A percentile compares a stretch with the other conserved stretches of the same genome.
phyloP scores from a whole-genome alignment of 495 filamentous ascomycete species.

The Aspergillus asperescens region DNA sequence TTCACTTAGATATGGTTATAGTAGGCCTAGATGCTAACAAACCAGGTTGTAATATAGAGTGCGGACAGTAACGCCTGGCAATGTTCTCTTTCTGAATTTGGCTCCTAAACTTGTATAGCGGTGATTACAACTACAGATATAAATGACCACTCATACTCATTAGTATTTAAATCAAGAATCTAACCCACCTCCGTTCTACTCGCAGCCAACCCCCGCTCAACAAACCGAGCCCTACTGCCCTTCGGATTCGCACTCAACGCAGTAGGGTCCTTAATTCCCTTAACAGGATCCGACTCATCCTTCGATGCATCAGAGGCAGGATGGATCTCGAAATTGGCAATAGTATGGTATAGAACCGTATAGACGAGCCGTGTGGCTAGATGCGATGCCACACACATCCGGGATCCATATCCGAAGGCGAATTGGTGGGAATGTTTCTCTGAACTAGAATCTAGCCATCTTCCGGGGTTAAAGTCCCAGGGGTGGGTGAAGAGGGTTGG shows the following conservation, averaged over 20 bases:
- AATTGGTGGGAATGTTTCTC: not conserved
- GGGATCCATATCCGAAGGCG: slow-evolving; percentile 4
- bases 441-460: not conserved
- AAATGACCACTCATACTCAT: too few species aligned
- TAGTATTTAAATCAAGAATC: too few species aligned
- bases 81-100: too few species aligned
- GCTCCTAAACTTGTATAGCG: too few species aligned
- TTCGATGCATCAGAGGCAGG: not conserved
- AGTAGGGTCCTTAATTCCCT: not conserved
- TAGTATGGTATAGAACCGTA: not conserved
- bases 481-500: not conserved
- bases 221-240: not conserved
- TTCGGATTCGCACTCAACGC: not conserved
- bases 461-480: not conserved
- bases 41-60: too few species aligned
- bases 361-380: not conserved
- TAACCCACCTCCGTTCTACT: too few species aligned
- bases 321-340: not conserved
- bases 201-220: not conserved
- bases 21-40: too few species aligned
- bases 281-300: not conserved
- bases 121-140: too few species aligned
- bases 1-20: too few species aligned
- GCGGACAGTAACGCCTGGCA: too few species aligned
- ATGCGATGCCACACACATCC: slow-evolving; percentile 2